Percentiles rank a stretch among this genome's conserved stretches.
These are phyloP conservation scores for Jacaranda copaia DNA, from an alignment of 257 asterid genomes.

Conservation along the genomic window DNA sequence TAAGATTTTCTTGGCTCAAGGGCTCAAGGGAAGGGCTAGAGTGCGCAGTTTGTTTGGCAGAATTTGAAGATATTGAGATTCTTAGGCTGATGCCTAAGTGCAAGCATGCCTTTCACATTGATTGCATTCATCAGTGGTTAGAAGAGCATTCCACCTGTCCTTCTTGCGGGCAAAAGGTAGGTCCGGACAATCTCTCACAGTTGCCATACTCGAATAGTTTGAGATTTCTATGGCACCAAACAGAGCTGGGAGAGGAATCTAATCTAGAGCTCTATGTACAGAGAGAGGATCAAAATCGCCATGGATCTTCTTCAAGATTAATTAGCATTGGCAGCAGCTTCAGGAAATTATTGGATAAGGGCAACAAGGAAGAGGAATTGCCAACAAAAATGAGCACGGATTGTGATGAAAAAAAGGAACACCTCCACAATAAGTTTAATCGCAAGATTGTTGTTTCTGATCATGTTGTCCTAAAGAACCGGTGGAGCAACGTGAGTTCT, in stretches of 20 bases:
- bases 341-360: too few species aligned
- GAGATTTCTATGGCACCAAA: not conserved
- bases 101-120: not conserved
- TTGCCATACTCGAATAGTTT: slow-evolving; percentile 3
- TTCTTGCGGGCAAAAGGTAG: not conserved
- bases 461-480: not conserved
- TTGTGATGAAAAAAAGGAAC: too few species aligned
- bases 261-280: not conserved
- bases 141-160: not conserved
- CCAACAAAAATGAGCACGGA: too few species aligned
- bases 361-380: too few species aligned
- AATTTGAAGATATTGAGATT: not conserved
- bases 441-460: not conserved
- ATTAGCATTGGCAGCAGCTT: not conserved
- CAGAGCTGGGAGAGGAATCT: not conserved
- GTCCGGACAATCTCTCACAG: not conserved
- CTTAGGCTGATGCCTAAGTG: slow-evolving; percentile 4
- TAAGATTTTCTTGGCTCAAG: not conserved
- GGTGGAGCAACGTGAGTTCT: not conserved
- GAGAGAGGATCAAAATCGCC: not conserved
- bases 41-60: not conserved
- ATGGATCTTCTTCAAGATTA: not conserved
- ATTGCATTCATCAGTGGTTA: not conserved
- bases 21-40: slow-evolving; percentile 2
- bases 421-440: not conserved